Conservation (phyloP, 371 early-diverging fungal species). For the Syncephalastrum sp. region DNA sequence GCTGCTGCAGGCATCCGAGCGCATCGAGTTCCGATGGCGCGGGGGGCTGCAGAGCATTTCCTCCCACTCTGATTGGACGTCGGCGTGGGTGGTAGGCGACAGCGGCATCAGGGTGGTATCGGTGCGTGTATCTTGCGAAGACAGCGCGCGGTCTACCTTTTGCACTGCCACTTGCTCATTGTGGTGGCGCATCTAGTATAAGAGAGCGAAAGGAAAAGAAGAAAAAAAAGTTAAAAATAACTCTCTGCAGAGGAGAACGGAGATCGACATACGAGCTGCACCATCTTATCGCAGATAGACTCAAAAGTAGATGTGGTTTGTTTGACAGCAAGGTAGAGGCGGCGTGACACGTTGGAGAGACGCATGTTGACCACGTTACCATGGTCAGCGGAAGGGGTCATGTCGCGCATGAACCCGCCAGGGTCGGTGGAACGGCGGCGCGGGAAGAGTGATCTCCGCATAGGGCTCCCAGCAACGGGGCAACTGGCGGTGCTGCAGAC, state of each 20-base stretch:
- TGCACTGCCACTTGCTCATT: not conserved
- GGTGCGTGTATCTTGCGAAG: too few species aligned
- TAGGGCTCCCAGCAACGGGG: constrained; percentile 1
- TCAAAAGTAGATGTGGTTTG: constrained; percentile 34
- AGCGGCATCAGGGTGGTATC: too few species aligned
- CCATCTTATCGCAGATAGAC: constrained; percentile 33
- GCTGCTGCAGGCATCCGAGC: constrained; percentile 6
- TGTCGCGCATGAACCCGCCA: constrained; percentile 4
- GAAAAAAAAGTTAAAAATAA: too few species aligned
- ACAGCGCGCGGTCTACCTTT: not conserved
- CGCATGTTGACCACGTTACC: constrained; percentile 23
- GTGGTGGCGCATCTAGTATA: not conserved
- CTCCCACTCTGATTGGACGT: constrained; percentile 1
- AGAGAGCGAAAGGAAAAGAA: too few species aligned
- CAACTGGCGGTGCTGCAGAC: constrained; percentile 18
- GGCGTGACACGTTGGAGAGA: constrained; percentile 31
- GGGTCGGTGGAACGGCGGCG: constrained; percentile 27
- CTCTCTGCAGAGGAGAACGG: too few species aligned
- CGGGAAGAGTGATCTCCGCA: not conserved
- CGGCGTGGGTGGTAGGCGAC: not conserved
- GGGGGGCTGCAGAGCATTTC: constrained; percentile 3
- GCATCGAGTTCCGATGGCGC: not conserved
- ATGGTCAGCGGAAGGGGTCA: constrained; percentile 4
- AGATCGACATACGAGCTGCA: constrained; percentile 31
- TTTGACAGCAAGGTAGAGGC: constrained; percentile 34